Evolutionary conservation across 768 basidiomycete genomes (phyloP), one percentile per base, ranked within the genome.

Genomic region (Collybiopsis luxurians): DNA sequence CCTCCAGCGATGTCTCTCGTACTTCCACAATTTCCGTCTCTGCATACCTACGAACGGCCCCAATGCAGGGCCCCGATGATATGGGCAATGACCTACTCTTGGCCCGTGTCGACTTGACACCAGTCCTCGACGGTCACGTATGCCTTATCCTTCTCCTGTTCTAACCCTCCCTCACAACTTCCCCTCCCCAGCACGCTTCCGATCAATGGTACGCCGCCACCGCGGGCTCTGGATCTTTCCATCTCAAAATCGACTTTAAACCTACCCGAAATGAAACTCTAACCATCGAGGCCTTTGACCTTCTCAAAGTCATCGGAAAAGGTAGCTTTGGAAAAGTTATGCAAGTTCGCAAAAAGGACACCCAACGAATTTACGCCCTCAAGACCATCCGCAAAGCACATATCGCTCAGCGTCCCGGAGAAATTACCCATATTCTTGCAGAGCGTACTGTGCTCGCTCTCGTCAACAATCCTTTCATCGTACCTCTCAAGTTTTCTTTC

Each of bases 341-440:
- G 97, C 96, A 99, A 81, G 96, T 99, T 40, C 89, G 95, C 53
- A 99, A 99, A 77, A 95, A 97, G 75, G 95, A 99, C 73, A 98
- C 97, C 1, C 84, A 92, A 63, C 92, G 97, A 57, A 90, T 99
- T 66, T 99, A 99, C 74, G 96, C 96, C 2, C 79, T 99, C 65
- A 98, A 98, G 78, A 98, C 97, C 2, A 98, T 98, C 65, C 85
- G 95, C 53, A 99, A 99, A 72, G 96, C 96, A 3, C 93, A 97
- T 67, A 98, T 98, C 62, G 97, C 96, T 4, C 91, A 92, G 31
- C 84, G 96, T 1, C 92, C 91, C 0, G 95, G 95, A 39, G 97
- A 98, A 75, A 98, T 99, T 64, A 98, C 94, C 2, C 97, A 98
- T 69, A 98, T 98, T 59, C 80, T 98, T 38, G 96, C 96, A 3